phyloP scores from a whole-genome alignment of 768 basidiomycete species.

The Crucibulum laeve region DNA sequence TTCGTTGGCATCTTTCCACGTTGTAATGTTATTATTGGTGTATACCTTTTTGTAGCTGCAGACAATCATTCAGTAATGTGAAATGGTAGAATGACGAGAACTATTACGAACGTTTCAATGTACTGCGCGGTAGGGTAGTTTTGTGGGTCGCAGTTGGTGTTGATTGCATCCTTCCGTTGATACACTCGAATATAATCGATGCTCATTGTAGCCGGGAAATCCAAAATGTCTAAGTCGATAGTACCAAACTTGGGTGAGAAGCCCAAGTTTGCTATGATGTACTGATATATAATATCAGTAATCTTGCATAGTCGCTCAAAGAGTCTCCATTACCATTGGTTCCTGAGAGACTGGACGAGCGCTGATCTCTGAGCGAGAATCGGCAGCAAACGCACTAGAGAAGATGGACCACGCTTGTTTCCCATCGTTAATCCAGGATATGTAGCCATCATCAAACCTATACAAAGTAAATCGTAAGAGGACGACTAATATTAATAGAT shows the following conservation, averaged over 20 bases:
- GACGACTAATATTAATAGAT: neutral
- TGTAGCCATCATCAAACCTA: constrained; percentile 42
- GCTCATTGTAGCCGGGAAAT: constrained; percentile 57
- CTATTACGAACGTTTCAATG: constrained; percentile 55
- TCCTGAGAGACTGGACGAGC: constrained; percentile 56
- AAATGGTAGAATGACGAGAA: neutral
- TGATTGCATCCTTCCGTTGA: constrained; percentile 42
- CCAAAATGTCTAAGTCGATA: constrained; percentile 53
- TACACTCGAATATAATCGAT: constrained; percentile 85
- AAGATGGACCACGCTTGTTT: constrained; percentile 65
- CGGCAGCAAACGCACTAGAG: constrained; percentile 48
- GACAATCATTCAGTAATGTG: neutral
- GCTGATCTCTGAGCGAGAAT: constrained; percentile 48
- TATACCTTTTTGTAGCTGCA: constrained; percentile 54
- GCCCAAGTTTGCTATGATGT: too few relatives aligned
- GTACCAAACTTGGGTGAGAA: constrained; percentile 64
- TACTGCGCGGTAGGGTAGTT: constrained; percentile 74
- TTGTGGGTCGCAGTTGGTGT: constrained; percentile 67
- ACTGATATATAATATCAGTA: too few relatives aligned
- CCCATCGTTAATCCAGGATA: constrained; percentile 69
- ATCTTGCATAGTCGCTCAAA: too few relatives aligned
- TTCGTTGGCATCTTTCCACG: constrained; percentile 55
- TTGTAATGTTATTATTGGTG: constrained; percentile 66
- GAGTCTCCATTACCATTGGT: too few relatives aligned
- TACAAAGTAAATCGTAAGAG: neutral